Evolutionary conservation across 495 filamentous ascomycete species (phyloP), one percentile per base, ranked within the genome.

Genomic region (Geopyxis carbonaria): DNA sequence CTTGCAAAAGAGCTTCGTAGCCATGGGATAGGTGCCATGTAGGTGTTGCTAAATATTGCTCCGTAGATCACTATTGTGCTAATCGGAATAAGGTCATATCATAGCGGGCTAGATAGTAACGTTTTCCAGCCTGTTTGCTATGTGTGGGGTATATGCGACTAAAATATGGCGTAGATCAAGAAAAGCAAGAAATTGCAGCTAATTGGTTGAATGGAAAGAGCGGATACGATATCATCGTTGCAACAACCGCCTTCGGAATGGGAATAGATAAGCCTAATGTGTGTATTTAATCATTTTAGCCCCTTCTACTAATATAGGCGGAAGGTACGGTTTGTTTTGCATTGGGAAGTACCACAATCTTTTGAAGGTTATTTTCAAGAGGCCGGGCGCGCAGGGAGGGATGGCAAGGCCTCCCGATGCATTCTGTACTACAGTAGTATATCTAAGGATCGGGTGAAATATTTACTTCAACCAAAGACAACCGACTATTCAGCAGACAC

Each of bases 361-460:
- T 93, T 94, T 55, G 87, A 94, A 57, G 84, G 85, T 2, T 93
- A 82, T 45, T 93, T 93, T 45, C 87, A 95, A 60, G 87, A 95
- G 66, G 86, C 82, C 5, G 87, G 87, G 0, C 75, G 87, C 31
- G 87, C 85, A 16, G 87, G 87, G 2, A 70, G 87, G 18, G 86
- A 94, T 46, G 82, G 85, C 14, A 81, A 85, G 33, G 84, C 83
- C 3, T 75, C 77, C 28, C 67, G 75, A 22, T 93, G 85, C 46
- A 77, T 93, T 25, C 64, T 95, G 24, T 93, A 91, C 57, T 94
- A 93, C 58, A 79, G 74, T 31, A 68, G 75, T 15, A 76, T 87
- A 53, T 85, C 93, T 47, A 66, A 81, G 34, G 80, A 91, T 51
- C 67, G 82, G 11, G 72, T 78, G 5, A 63, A 60, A n/a, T 75